These are phyloP conservation scores for Leccinum pachyderme DNA, from an alignment of 1,284 basidiomycete species.

Conservation along the genomic window DNA sequence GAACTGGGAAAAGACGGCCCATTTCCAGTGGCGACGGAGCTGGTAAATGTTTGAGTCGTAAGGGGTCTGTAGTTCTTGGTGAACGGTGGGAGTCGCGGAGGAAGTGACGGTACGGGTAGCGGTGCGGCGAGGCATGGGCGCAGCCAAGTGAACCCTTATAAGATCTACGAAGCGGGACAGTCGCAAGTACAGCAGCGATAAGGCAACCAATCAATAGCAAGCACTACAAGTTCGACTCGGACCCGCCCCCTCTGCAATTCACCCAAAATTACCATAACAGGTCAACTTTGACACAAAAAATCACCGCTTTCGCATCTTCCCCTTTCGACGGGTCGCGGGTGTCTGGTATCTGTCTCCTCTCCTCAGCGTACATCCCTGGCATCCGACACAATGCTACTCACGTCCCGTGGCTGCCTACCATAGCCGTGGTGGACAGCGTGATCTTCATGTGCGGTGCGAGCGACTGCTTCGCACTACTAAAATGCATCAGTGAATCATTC, in stretches of 20 bases:
- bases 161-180: slow-evolving; percentile 29
- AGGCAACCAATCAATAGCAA: slow-evolving; percentile 18
- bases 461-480: slow-evolving; percentile 54
- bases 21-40: slow-evolving; percentile 72
- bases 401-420: slow-evolving; percentile 50
- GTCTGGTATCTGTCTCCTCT: slow-evolving; percentile 50
- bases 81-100: slow-evolving; percentile 23
- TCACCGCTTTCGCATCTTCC: slow-evolving; percentile 50
- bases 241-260: slow-evolving; percentile 3
- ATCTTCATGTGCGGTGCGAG: slow-evolving; percentile 75
- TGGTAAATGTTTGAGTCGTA: slow-evolving; percentile 44
- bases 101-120: slow-evolving; percentile 28
- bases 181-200: slow-evolving; percentile 21
- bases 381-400: slow-evolving; percentile 36
- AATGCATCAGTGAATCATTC: slow-evolving; percentile 4
- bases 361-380: slow-evolving; percentile 7
- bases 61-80: slow-evolving; percentile 30
- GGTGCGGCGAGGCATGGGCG: slow-evolving; percentile 39
- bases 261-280: slow-evolving; percentile 14
- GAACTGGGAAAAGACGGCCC: slow-evolving; percentile 82
- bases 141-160: slow-evolving; percentile 38
- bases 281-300: slow-evolving; percentile 27
- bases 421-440: slow-evolving; percentile 55
- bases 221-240: slow-evolving; percentile 3
- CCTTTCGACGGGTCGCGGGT: slow-evolving; percentile 50